Base-by-base conservation (phyloP, 805 yeast genomes). In the Schwanniomyces occidentalis region DNA sequence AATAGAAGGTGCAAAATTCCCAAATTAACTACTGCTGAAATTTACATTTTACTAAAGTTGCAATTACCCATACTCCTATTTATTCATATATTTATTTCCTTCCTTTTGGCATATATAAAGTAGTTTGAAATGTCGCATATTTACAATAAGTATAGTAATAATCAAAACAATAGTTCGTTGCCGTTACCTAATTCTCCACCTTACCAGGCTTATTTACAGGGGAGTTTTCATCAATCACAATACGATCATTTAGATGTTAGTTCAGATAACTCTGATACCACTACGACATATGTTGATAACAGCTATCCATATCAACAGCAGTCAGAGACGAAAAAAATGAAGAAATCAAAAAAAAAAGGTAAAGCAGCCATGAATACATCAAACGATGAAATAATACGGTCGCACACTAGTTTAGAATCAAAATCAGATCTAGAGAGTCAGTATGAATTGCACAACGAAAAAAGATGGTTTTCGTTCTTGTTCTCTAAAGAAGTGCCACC, bases 401-500 rank as follows among this genome's bases (percentile, higher is more conserved):
- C n/a, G n/a, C n/a, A n/a, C n/a, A n/a, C n/a, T n/a, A 27, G 18
- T n/a, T 12, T 22, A 14, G 23, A 27, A n/a, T n/a, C 15, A 18
- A 16, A 20, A 20, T 8, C 9, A 9, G 22, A 33, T 28, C 36
- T 26, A 33, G 52, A 40, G 24, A 29, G 30, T n/a, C 72, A 37
- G 47, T 51, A 12, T 44, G 67, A 21, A 48, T 67, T 30, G 58
- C 59, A 30, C 51, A 72, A 45, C 66, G 78, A 80, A 48, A 69
- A 66, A 40, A 61, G 85, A 40, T 30, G 71, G 30, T 71, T 81
- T 38, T 65, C 80, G 1, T 73, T 72, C 37, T 37, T 78, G 19
- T 69, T 78, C 44, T 50, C 75, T 16, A 75, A 65, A 26, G 57
- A 65, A 17, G 68, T 77, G 0, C 80, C 82, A 0, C 73, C 73